Base-by-base conservation (phyloP, 192 early-diverging fungal species). In the Oehlia diaphana region DNA sequence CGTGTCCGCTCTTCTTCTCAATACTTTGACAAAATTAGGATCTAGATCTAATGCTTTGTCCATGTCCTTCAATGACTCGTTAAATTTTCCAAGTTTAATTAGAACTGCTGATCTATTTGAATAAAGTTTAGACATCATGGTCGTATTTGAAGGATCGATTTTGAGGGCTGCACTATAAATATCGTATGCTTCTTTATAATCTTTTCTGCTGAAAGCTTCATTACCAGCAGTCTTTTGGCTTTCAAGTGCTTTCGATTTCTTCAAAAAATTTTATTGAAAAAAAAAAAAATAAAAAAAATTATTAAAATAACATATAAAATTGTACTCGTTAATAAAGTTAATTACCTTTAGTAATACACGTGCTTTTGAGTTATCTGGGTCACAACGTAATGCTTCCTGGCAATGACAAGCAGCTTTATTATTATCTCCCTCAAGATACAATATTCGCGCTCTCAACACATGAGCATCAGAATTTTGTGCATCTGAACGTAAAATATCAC, bases 331-430 rank as follows among this genome's bases (percentile, higher is more conserved):
- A 49, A 49, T 39, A n/a, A 39, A 72, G 21, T 50, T 49, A 16
- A 9, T 75, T 76, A 77, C 75, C 75, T 23, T 39, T 79, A 92
- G 78, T 33, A 96, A 77, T 49, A 82, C 79, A 26, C 91, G 86
- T 9, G 94, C 93, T 53, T 89, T 87, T 42, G 83, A 79, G 79
- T 94, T 90, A 84, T 95, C 94, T 13, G 94, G 95, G 79, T 96
- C 94, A 81, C 86, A 95, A 2, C 89, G 83, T 35, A 96, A 81
- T 7, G 94, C 92, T 69, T 92, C 87, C 19, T 74, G 64, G 74
- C 88, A 89, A 61, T 91, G 89, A 58, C 86, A 83, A 1, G 76
- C 77, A 23, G 89, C 83, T 79, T 91, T 89, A 66, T 49, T 31
- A 66, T 88, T 88, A 49, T 91, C 89, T 82, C 94, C 86, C 87